Percentiles rank a stretch among this genome's conserved stretches.
These are phyloP conservation scores for Candida tibetensis DNA, from an alignment of 805 yeast species.

Conservation along the genomic window DNA sequence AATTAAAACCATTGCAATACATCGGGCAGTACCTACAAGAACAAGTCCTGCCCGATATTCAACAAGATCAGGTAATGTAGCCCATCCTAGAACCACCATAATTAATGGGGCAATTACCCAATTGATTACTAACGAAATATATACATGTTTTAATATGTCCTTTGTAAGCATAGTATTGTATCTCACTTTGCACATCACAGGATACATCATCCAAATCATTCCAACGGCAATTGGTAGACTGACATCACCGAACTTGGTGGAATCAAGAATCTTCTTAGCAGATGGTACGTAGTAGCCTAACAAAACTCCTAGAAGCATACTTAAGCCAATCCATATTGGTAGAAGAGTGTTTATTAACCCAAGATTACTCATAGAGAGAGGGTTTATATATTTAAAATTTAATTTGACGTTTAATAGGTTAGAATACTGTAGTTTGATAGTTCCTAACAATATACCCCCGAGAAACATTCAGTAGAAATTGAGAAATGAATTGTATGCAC, in stretches of 20 bases:
- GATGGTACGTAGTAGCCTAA: neutral
- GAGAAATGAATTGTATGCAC: too few species aligned
- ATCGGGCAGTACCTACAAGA: slow-evolving; percentile 57
- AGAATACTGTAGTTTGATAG: too few species aligned
- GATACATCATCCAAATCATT: neutral
- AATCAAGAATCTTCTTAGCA: neutral
- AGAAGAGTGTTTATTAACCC: neutral
- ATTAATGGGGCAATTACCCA: slow-evolving; percentile 57
- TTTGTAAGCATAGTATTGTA: neutral
- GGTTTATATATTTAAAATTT: too few species aligned
- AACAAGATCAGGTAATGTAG: slow-evolving; percentile 42
- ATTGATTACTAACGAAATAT: slow-evolving; percentile 44
- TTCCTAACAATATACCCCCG: too few species aligned
- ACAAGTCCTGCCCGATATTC: slow-evolving; percentile 56
- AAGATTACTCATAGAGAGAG: slow-evolving; percentile 3
- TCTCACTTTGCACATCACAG: neutral
- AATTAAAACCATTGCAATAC: slow-evolving; percentile 61
- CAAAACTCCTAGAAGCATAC: neutral
- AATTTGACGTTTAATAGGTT: too few species aligned
- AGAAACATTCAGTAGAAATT: too few species aligned
- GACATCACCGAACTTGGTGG: neutral
- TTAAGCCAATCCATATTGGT: neutral
- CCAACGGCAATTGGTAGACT: neutral
- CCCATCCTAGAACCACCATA: slow-evolving; percentile 58
- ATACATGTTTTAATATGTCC: neutral